Percentiles rank a stretch among this genome's conserved stretches.
These are phyloP conservation scores for Scutellaria minor DNA, from an alignment of 257 asterid genomes.

Conservation along the genomic window DNA sequence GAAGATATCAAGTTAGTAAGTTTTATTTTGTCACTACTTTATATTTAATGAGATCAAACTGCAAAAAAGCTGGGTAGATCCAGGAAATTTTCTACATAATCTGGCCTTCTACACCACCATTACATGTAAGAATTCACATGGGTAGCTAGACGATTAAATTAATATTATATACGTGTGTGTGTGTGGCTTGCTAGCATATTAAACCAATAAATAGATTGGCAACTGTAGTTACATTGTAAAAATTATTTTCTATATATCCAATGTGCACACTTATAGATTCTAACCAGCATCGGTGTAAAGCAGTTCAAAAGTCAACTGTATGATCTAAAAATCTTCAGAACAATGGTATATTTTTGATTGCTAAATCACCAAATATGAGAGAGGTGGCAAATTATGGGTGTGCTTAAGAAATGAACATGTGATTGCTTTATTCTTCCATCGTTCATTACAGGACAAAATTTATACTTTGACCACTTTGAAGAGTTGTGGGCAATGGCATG, in stretches of 20 bases:
- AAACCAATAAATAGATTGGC: background rate
- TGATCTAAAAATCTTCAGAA: background rate
- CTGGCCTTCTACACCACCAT: too few relatives aligned
- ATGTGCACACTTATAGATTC: background rate
- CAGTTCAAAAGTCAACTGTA: background rate
- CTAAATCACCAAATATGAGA: conserved; percentile 19
- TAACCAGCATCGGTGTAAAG: background rate
- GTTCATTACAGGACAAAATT: background rate
- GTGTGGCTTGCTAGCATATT: conserved; percentile 2
- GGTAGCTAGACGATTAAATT: background rate
- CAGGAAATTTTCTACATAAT: background rate
- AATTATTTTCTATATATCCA: background rate
- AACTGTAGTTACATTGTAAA: background rate
- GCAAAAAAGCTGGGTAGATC: too few relatives aligned
- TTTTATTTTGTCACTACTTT: too few relatives aligned
- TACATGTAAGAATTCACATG: background rate
- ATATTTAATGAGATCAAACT: too few relatives aligned
- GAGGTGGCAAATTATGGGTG: background rate
- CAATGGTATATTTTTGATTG: background rate
- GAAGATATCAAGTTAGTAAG: background rate
- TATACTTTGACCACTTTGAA: conserved; percentile 6
- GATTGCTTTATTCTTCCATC: background rate
- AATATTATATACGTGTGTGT: background rate
- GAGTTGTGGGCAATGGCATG: conserved; percentile 6
- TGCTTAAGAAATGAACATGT: background rate